Base-by-base conservation (phyloP, 2,329 filamentous ascomycete genomes). In the Neopestalotiopsis sp. region DNA sequence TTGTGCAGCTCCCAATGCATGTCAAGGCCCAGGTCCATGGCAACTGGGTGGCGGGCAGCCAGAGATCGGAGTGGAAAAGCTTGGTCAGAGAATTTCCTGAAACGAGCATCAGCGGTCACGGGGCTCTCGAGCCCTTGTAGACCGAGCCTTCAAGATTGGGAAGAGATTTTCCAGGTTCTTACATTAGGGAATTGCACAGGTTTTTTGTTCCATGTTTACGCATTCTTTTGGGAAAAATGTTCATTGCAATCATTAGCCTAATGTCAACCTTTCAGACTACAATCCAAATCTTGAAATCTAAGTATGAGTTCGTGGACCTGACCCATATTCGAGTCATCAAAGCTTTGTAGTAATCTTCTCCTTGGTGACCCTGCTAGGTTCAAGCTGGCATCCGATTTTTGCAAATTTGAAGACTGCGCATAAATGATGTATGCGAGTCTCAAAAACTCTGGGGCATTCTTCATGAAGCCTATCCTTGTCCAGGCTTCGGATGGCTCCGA, bases 361-460 rank as follows among this genome's bases (percentile, higher is more conserved):
- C 32, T 65, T 2, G 28, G 38, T 9, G 17, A 32, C 10, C 13
- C 42, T 40, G 32, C 32, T 13, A 30, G 3, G 14, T 30, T 59
- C 32, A n/a, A 14, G 20, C 32, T 20, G 45, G 14, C n/a, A 32
- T 32, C 42, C 17, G 30, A 20, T 20, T 56, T 20, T 32, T 24
- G 65, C 20, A 28, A 13, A 7, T 59, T 30, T 59, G 24, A 17
- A 20, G 56, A 12, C 40, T 59, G 28, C 12, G 57, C 12, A 57
- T 56, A 59, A n/a, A 76, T 71, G 20, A 76, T 71, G 1, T 73
- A 68, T 38, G 75, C 74, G 20, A 77, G 67, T 13, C 76, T 72
- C 76, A 75, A 77, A 38, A 75, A 76, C 42, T 77, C 76, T 7
- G 74, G 72, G 0, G 74, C 74, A 14, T 75, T 72, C 1, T 72